Base-by-base conservation (phyloP, 495 filamentous ascomycete genomes). In the Aspergillus wentii region DNA sequence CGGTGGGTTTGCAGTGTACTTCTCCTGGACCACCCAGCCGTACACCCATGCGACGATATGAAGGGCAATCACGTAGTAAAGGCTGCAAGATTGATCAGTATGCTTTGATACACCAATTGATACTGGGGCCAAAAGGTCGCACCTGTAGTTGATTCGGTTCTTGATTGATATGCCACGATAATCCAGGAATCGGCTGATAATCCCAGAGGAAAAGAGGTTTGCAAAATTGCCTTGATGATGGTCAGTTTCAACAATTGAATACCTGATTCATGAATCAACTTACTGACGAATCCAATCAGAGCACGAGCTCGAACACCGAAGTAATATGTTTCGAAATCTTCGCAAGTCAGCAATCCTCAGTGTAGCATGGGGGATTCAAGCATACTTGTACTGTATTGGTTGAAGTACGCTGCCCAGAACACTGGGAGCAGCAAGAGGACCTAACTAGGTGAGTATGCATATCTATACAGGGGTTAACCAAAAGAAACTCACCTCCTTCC, bases 1-100 rank as follows among this genome's bases (percentile, higher is more conserved):
- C 0, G 69, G 69, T 10, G 61, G 61, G 32, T 64, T 59, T 0
- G 51, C 45, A 8, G 65, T 69, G 44, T 64, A 74, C 22, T 67
- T 55, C 42, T 68, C 62, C 48, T 72, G 67, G n/a, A 72, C 44
- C 1, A 74, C 70, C 69, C 68, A 71, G 14, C 46, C 62, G 34
- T 71, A 72, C 11, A 64, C 48, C 70, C 70, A 74, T 7, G 68
- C 52, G 5, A 64, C 35, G 11, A 69, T 42, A 39, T 71, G 68
- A 14, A 62, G 17, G n/a, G 57, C 22, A n/a, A 69, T 43, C 8
- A 68, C 63, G 21, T 60, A 71, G 38, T 53, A 69, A 29, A 58
- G 72, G 6, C 69, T 68, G 21, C 32, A 37, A 18, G 22, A 22
- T n/a, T n/a, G n/a, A 2, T 21, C 9, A 17, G 9, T 5, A 9